Conservation (phyloP, 352 stramenopile genomes). For the Discostella stelligera region DNA sequence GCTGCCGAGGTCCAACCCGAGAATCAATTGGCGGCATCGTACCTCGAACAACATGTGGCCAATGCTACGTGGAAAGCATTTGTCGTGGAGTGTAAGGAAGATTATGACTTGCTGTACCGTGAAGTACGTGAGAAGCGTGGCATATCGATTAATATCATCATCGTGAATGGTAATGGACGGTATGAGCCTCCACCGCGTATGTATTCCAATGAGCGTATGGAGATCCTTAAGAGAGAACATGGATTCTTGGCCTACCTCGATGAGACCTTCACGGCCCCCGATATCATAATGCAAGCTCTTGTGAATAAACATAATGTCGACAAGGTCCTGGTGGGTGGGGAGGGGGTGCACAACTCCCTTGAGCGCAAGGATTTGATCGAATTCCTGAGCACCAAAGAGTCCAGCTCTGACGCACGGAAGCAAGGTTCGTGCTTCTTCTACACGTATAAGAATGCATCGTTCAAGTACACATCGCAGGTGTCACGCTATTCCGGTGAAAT, state of each 20-base stretch:
- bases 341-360: constrained; percentile 59
- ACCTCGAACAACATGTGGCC: constrained; percentile 71
- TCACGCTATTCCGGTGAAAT: constrained; percentile 51
- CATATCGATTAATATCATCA: constrained; percentile 70
- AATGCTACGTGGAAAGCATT: constrained; percentile 63
- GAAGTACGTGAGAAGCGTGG: constrained; percentile 62
- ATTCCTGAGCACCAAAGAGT: constrained; percentile 52
- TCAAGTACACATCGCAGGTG: constrained; percentile 47
- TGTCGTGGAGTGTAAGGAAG: constrained; percentile 75
- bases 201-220: constrained; percentile 67
- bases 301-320: constrained; percentile 55
- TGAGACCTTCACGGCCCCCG: constrained; percentile 62
- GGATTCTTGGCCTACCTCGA: constrained; percentile 77
- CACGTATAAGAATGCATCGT: constrained; percentile 32
- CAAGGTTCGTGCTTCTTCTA: constrained; percentile 63
- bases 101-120: constrained; percentile 77
- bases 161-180: constrained; percentile 43
- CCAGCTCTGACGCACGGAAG: constrained; percentile 17
- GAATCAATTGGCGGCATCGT: constrained; percentile 46
- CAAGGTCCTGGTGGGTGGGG: constrained; percentile 66
- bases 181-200: constrained; percentile 29
- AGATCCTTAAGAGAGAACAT: constrained; percentile 61
- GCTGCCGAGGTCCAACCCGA: constrained; percentile 63
- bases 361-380: constrained; percentile 55
- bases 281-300: constrained; percentile 64